Percentiles rank a stretch among this genome's conserved stretches.
These are phyloP conservation scores for Colletotrichum godetiae DNA, from an alignment of 2,329 filamentous ascomycete species.

Conservation along the genomic window DNA sequence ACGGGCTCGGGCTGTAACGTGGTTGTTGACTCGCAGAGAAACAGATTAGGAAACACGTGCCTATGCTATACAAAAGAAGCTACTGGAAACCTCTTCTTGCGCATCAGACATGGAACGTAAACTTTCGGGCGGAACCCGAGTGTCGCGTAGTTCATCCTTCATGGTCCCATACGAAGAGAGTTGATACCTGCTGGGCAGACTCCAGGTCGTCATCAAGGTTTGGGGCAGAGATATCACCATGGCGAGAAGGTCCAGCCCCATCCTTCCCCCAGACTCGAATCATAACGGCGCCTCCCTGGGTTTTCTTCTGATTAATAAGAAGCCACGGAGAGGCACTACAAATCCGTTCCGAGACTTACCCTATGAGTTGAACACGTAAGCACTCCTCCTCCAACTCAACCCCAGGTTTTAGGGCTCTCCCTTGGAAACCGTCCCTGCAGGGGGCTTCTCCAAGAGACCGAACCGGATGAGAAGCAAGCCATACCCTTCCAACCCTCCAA, in stretches of 20 bases:
- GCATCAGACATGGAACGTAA: neutral
- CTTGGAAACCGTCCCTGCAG: neutral
- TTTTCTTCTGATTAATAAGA: neutral
- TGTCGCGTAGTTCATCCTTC: neutral
- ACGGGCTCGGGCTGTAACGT: neutral
- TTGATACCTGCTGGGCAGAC: neutral
- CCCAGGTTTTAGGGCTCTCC: slow-evolving; percentile 20
- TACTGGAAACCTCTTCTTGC: neutral
- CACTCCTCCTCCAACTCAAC: slow-evolving; percentile 5
- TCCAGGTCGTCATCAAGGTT: neutral
- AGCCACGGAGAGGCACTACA: neutral
- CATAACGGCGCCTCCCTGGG: neutral
- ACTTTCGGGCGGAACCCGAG: neutral
- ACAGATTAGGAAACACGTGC: neutral
- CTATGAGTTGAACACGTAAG: neutral
- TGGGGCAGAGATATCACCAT: neutral
- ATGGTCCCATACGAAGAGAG: neutral
- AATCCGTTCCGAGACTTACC: neutral
- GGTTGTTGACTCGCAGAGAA: neutral
- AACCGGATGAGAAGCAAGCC: neutral
- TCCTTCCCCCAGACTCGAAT: neutral
- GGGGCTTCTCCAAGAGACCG: neutral
- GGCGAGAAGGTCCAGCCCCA: neutral
- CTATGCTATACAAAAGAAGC: neutral
- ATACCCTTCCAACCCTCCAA: too few relatives aligned